Evolutionary conservation across 129 eudicot species (phyloP), one percentile per base, ranked within the genome.

Genomic region (Tagetes erecta): DNA sequence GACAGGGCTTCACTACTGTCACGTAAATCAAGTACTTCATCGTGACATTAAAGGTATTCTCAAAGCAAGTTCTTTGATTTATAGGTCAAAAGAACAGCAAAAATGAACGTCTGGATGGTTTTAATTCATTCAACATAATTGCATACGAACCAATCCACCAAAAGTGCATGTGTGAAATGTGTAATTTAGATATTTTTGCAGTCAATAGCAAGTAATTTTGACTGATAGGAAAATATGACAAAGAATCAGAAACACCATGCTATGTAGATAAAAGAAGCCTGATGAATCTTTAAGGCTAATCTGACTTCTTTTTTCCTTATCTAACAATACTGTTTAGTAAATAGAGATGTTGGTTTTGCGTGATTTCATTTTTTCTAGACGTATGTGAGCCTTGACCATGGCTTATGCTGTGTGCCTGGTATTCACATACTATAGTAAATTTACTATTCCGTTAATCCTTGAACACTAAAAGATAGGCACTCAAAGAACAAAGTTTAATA

Each of bases 1-100:
- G 49, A 90, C 98, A 1, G 98, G 98, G 79, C 98, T 93, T 53
- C 96, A 90, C 85, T 90, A 93, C 83, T 93, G 98, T 75, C 98
- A 93, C 81, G 86, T 86, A 37, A 90, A 90, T 79, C 91, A 85
- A 86, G 98, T 93, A 60, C 97, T 93, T 85, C 97, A 90, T 85
- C 85, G 97, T 67, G 98, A 93, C 82, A 89, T 93, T 49, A 93
- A 93, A 93, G 96, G 98, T 93, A 68, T 49, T 36, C 33, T 71
- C 67, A 52, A 42, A 37, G 45, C 76, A 78, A 70, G 52, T 60
- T 60, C 41, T 78, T 38, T 49, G 39, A 71, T 71, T 39, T 63
- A 53, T 53, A 33, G n/a, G 73, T 71, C 45, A 71, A 58, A 77
- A 58, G 30, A 39, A 35, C 40, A 77, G 58, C 42, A 41, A 34